Percentiles rank a stretch among this genome's conserved stretches.
These are phyloP conservation scores for Talaromyces sp. DNA, from an alignment of 2,329 filamentous ascomycete species.

Conservation along the genomic window DNA sequence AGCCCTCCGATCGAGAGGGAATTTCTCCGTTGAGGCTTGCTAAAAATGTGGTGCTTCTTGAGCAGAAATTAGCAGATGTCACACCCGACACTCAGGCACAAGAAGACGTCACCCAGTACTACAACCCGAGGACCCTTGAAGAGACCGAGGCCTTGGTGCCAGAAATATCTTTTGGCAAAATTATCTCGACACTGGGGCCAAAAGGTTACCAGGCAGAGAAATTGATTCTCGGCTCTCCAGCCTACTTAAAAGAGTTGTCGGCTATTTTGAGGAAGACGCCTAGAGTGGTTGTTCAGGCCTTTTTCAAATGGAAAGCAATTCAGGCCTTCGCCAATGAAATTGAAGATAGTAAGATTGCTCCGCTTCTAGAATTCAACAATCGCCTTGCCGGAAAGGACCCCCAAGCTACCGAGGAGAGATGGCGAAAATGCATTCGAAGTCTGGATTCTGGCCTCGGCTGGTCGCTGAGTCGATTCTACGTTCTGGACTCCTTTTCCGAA, in stretches of 20 bases:
- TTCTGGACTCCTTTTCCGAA: conserved; percentile 62
- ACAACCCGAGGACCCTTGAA: conserved; percentile 56
- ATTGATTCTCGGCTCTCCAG: conserved; percentile 55
- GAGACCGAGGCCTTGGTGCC: conserved; percentile 53
- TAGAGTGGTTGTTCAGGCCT: conserved; percentile 54
- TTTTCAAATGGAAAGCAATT: conserved; percentile 60
- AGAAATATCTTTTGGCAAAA: conserved; percentile 47
- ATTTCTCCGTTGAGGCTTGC: conserved; percentile 17
- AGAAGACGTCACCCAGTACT: conserved; percentile 60
- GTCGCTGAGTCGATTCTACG: conserved; percentile 66
- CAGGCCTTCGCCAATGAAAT: conserved; percentile 48
- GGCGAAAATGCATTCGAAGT: conserved; percentile 57
- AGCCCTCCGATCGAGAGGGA: neutral
- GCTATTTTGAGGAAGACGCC: conserved; percentile 49
- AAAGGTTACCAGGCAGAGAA: conserved; percentile 45
- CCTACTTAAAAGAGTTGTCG: conserved; percentile 55
- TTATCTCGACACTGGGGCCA: conserved; percentile 51
- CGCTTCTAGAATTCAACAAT: conserved; percentile 56
- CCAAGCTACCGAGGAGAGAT: conserved; percentile 57
- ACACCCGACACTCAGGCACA: conserved; percentile 54
- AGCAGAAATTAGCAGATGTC: conserved; percentile 54
- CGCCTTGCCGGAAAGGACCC: conserved; percentile 57
- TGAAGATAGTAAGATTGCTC: conserved; percentile 54
- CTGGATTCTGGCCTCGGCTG: conserved; percentile 57
- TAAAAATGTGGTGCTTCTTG: conserved; percentile 50